phyloP scores from a whole-genome alignment of 768 basidiomycete species.

The Lactifluus rugatus region DNA sequence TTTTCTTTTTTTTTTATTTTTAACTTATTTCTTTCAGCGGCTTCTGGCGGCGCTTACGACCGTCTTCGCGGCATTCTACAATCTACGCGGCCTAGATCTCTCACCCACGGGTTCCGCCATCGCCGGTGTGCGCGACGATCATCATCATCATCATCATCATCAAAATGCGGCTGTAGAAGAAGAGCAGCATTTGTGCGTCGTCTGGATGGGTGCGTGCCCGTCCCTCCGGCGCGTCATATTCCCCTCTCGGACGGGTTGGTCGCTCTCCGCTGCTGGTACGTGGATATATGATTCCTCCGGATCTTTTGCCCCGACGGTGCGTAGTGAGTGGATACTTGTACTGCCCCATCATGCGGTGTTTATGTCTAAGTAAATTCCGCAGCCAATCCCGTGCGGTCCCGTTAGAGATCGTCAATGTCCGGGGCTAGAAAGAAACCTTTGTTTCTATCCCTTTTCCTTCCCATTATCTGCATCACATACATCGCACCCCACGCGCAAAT shows the following conservation, averaged over 20 bases:
- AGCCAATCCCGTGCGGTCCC: background rate
- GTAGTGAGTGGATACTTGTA: background rate
- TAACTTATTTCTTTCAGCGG: slow-evolving; percentile 33
- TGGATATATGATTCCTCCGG: slow-evolving; percentile 9
- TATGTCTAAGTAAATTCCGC: too few species aligned
- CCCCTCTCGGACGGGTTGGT: slow-evolving; percentile 48
- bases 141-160: too few species aligned
- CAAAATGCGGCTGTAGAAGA: slow-evolving; percentile 28
- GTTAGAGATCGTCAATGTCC: background rate
- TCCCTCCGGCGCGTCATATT: slow-evolving; percentile 45
- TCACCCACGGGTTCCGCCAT: slow-evolving; percentile 39
- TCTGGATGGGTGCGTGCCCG: slow-evolving; percentile 48
- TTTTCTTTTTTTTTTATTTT: background rate
- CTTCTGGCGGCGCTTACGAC: slow-evolving; percentile 51
- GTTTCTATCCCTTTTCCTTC: background rate
- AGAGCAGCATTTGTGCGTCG: slow-evolving; percentile 46
- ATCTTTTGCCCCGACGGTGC: background rate
- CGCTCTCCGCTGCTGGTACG: slow-evolving; percentile 23
- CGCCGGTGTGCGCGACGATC: slow-evolving; percentile 26
- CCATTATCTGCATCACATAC: background rate
- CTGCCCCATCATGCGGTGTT: too few species aligned
- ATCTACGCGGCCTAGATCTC: slow-evolving; percentile 45
- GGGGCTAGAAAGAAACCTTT: background rate
- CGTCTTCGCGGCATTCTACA: slow-evolving; percentile 41
- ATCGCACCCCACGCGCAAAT: background rate